Base-by-base conservation (phyloP, 2,329 filamentous ascomycete genomes). In the Fusarium sp. region DNA sequence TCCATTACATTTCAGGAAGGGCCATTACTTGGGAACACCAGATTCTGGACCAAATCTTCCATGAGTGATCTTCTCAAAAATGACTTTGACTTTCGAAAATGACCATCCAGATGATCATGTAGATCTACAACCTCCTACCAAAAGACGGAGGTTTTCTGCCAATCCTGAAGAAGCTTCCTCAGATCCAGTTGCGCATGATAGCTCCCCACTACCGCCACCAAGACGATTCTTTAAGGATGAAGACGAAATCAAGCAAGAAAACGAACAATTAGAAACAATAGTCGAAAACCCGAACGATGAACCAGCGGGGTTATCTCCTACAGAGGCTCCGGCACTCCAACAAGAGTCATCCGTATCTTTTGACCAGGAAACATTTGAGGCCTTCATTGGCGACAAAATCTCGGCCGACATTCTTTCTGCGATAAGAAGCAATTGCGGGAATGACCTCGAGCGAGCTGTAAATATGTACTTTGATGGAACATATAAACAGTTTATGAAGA, bases 391-490 rank as follows among this genome's bases (percentile, higher is more conserved):
- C 38, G 85, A 87, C 61, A 86, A 86, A 54, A 82, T 92, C 22
- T 77, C 82, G 9, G 63, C 81, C 0, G 82, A 87, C 25, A 79
- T 83, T 1, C 73, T 91, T 51, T 79, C 80, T 9, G 77, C 83
- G 6, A 83, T 92, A 22, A 83, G 83, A n/a, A 80, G 84, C 11
- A 82, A 83, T 45, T 90, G 89, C 57, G 85, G 85, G 25, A 81
- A 87, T 56, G 83, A 89, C 66, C 82, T 91, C 18, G 87, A 91
- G 73, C 83, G 84, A 65, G 90, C 90, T 9, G 86, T 91, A 60
- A 91, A 91, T 63, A 91, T 91, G 87, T 92, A 90, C 75, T 88
- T 91, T 66, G 90, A 92, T 67, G 89, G 89, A 22, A 91, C 89
- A 7, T 91, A 90, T 85, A 89, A 88, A 74, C 84, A 81, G 12